A percentile compares a stretch with the other conserved stretches of the same genome.
phyloP scores from a whole-genome alignment of 257 asterid species.

The Jaltomata sinuosa region DNA sequence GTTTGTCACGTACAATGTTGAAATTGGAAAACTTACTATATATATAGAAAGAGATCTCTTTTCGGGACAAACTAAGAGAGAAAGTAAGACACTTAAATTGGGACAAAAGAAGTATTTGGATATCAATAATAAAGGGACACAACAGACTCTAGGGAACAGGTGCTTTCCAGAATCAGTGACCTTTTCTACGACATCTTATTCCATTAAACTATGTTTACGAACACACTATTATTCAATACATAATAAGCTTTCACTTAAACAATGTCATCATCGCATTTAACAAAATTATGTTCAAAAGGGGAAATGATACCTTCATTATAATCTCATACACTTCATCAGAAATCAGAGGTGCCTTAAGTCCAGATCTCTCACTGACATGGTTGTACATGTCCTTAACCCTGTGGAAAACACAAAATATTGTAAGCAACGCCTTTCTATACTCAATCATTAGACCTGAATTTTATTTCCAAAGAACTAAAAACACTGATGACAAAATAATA shows the following conservation, averaged over 20 bases:
- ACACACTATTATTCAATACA: neutral
- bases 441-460: neutral
- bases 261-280: neutral
- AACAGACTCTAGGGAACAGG: neutral
- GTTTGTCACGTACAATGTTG: too few species aligned
- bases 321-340: constrained; percentile 84
- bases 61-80: too few species aligned
- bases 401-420: constrained; percentile 4
- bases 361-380: constrained; percentile 83
- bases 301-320: constrained; percentile 59
- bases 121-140: neutral
- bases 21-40: too few species aligned
- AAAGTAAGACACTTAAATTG: too few species aligned
- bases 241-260: neutral
- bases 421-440: neutral
- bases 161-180: neutral
- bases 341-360: constrained; percentile 67
- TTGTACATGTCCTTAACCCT: constrained; percentile 85
- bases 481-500: neutral
- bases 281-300: neutral
- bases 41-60: too few species aligned
- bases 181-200: neutral
- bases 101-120: neutral
- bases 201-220: neutral
- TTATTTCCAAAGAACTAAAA: neutral